Evolutionary conservation across 441 rosid species (phyloP).

Genomic region (Populus hybrid): DNA sequence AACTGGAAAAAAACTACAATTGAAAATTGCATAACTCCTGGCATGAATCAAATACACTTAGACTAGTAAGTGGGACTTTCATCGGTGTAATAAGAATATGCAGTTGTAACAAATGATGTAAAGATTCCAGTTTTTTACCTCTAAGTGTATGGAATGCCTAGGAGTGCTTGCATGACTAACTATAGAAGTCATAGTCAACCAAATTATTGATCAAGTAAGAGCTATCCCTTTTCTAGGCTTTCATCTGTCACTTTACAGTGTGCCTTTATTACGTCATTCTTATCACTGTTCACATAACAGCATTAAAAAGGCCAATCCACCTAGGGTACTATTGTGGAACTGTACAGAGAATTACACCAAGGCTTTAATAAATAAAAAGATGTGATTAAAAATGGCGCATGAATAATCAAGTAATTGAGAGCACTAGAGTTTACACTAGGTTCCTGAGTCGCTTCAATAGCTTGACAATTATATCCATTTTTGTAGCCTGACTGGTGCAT

Average conservation of each 20-base stretch:
- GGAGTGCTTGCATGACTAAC: background rate
- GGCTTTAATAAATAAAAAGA: background rate
- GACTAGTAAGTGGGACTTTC: background rate
- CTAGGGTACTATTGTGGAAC: background rate
- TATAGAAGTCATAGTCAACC: background rate
- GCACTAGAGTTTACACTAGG: conserved; percentile 54
- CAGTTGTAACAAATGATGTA: background rate
- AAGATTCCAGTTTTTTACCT: background rate
- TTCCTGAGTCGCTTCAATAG: conserved; percentile 73
- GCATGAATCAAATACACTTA: background rate
- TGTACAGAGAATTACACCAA: background rate
- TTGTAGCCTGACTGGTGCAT: conserved; percentile 56
- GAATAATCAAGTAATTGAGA: conserved; percentile 16
- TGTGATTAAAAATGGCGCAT: conserved; percentile 7
- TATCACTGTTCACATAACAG: background rate
- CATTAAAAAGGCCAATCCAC: background rate
- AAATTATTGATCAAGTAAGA: background rate
- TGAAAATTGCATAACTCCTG: background rate
- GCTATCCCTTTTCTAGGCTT: background rate
- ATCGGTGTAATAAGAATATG: background rate
- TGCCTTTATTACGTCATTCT: background rate
- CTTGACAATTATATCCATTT: conserved; percentile 62
- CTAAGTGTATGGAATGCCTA: background rate
- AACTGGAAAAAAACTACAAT: conserved; percentile 13
- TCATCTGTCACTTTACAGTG: background rate